phyloP scores from a whole-genome alignment of 371 early-diverging fungal genomes.

The Blastocladiella emersonii region DNA sequence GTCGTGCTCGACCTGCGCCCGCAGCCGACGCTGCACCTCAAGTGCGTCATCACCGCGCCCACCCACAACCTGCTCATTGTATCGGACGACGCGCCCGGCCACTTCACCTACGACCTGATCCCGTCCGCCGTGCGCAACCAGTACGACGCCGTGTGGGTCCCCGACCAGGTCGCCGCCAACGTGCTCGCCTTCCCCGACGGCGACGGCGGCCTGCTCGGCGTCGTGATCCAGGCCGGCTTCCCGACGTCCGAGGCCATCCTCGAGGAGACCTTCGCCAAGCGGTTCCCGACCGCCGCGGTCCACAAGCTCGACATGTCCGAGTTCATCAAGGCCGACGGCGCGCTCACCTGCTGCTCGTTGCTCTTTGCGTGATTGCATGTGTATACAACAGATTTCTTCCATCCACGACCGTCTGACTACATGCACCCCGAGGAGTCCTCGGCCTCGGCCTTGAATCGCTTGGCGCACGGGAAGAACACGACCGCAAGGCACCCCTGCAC shows the following conservation, averaged over 20 bases:
- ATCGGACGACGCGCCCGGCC: conserved; percentile 16
- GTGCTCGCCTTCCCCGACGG: conserved; percentile 16
- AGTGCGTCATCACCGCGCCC: conserved; percentile 18
- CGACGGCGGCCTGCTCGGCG: conserved; percentile 4
- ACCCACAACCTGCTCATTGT: conserved; percentile 12
- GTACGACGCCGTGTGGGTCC: conserved; percentile 16
- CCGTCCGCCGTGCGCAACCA: conserved; percentile 7
- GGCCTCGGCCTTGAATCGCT: no score
- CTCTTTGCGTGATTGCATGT: not conserved
- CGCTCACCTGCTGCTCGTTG: conserved; percentile 22
- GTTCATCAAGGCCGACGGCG: conserved; percentile 22
- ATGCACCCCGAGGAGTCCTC: no score
- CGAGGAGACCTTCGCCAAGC: conserved; percentile 7
- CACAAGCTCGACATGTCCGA: conserved; percentile 20
- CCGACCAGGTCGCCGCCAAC: conserved; percentile 21
- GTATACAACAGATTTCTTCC: no score
- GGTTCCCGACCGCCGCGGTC: conserved; percentile 5
- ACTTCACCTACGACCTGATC: conserved; percentile 11
- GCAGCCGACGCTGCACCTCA: conserved; percentile 16
- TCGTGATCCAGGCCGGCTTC: conserved; percentile 17
- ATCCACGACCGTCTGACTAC: no score
- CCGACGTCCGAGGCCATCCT: conserved; percentile 14
- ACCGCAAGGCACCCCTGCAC: no score
- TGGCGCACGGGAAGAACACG: no score
- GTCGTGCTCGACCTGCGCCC: conserved; percentile 13